These are phyloP conservation scores for Mrakia blollopis DNA, from an alignment of 768 basidiomycete species.

Conservation along the genomic window DNA sequence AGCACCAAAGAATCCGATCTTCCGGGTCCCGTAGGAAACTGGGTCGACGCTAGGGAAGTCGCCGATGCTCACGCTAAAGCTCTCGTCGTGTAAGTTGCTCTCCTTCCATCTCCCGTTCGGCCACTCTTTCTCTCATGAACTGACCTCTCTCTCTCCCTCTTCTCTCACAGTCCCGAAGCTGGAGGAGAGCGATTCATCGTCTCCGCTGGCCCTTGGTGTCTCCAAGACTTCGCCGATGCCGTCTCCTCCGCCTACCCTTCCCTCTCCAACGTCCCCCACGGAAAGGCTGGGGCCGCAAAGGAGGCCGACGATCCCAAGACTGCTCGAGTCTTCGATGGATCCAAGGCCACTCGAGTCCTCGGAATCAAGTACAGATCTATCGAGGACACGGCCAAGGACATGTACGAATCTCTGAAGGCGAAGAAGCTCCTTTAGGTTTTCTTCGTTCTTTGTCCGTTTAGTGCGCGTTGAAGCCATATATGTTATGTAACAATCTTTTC, in stretches of 20 bases:
- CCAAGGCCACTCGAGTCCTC: constrained; percentile 18
- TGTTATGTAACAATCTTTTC: too few species aligned
- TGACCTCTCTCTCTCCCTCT: too few species aligned
- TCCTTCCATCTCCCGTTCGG: too few species aligned
- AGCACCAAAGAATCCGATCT: constrained; percentile 33
- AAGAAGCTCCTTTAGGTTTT: background rate
- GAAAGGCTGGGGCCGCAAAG: constrained; percentile 9
- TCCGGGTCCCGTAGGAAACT: constrained; percentile 25
- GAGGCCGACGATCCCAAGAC: constrained; percentile 10
- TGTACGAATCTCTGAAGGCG: background rate
- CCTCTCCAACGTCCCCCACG: constrained; percentile 12
- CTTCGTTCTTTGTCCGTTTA: too few species aligned
- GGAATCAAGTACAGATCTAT: constrained; percentile 22
- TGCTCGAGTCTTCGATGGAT: background rate
- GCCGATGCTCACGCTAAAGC: constrained; percentile 55
- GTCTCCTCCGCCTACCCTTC: background rate
- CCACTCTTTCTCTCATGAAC: too few species aligned
- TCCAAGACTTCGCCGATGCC: constrained; percentile 12
- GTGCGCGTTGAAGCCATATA: too few species aligned
- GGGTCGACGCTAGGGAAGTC: constrained; percentile 49
- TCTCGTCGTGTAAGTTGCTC: constrained; percentile 45
- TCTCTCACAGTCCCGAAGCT: constrained; percentile 45
- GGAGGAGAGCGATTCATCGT: constrained; percentile 58
- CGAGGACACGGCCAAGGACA: constrained; percentile 23
- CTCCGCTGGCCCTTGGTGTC: constrained; percentile 33